A percentile compares a stretch with the other conserved stretches of the same genome.
Conservation (phyloP, 768 basidiomycete genomes). For the Termitomyces sp. region DNA sequence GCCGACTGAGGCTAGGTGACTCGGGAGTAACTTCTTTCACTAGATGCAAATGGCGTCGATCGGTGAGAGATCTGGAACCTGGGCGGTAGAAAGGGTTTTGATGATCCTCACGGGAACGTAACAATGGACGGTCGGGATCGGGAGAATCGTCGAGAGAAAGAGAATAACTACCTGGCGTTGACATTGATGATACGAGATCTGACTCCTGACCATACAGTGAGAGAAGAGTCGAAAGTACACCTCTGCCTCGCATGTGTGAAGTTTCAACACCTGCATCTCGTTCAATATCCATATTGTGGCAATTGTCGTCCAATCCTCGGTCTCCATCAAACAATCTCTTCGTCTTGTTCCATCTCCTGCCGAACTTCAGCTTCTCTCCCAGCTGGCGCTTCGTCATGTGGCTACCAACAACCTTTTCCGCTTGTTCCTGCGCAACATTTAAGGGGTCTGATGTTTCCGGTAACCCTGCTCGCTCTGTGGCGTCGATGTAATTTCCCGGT, state of each 20-base stretch:
- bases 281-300: constrained; percentile 19
- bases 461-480: constrained; percentile 62
- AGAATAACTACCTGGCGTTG: constrained; percentile 14
- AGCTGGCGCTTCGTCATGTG: constrained; percentile 6
- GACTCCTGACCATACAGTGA: constrained; percentile 51
- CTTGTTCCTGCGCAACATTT: constrained; percentile 3
- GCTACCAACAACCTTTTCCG: constrained; percentile 10
- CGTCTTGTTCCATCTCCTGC: constrained; percentile 3
- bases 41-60: not conserved
- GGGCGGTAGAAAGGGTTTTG: not conserved
- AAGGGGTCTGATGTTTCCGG: constrained; percentile 29
- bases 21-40: not conserved
- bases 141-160: not conserved
- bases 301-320: not conserved
- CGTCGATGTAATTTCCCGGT: constrained; percentile 57
- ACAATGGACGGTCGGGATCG: not conserved
- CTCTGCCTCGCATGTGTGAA: constrained; percentile 30
- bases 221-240: constrained; percentile 64
- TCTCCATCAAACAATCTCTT: constrained; percentile 17
- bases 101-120: not conserved
- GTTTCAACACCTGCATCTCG: constrained; percentile 12
- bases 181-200: constrained; percentile 13
- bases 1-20: constrained; percentile 1
- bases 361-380: not conserved
- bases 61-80: not conserved